A percentile compares a stretch with the other conserved stretches of the same genome.
Evolutionary conservation across 2,329 filamentous ascomycete genomes (phyloP).

Genomic region (Rhexocercosporidium sp.): DNA sequence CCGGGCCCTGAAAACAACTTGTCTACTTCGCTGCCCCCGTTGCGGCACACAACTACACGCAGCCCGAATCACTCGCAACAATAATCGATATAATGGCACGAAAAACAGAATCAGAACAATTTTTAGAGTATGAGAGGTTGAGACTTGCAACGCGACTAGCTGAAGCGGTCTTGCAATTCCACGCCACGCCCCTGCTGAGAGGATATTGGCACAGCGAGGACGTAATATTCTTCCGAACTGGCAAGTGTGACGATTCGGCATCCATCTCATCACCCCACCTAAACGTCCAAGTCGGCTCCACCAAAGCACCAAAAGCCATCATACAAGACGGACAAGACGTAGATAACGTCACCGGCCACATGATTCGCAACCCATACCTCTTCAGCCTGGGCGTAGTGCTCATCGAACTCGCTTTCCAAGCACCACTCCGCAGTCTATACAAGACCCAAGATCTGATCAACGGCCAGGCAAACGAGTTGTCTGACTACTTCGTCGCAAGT

Average conservation of each 20-base stretch:
- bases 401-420: slow-evolving; percentile 26
- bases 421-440: slow-evolving; percentile 16
- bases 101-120: slow-evolving; percentile 9
- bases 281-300: background rate
- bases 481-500: background rate
- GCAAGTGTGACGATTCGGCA: background rate
- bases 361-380: slow-evolving; percentile 23
- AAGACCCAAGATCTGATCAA: slow-evolving; percentile 1
- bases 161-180: slow-evolving; percentile 25
- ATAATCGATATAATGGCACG: background rate
- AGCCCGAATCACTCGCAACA: background rate
- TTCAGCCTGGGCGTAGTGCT: slow-evolving; percentile 24
- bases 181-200: slow-evolving; percentile 25
- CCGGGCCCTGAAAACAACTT: slow-evolving; percentile 20
- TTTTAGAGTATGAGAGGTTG: slow-evolving; percentile 23
- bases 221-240: slow-evolving; percentile 20
- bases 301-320: background rate
- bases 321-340: background rate
- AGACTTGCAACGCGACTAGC: slow-evolving; percentile 23
- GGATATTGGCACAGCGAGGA: slow-evolving; percentile 22
- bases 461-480: background rate
- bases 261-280: background rate
- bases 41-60: background rate
- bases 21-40: slow-evolving; percentile 21
- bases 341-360: background rate